Evolutionary conservation across 2,329 filamentous ascomycete genomes (phyloP).

Genomic region (Aureobasidium sp.): DNA sequence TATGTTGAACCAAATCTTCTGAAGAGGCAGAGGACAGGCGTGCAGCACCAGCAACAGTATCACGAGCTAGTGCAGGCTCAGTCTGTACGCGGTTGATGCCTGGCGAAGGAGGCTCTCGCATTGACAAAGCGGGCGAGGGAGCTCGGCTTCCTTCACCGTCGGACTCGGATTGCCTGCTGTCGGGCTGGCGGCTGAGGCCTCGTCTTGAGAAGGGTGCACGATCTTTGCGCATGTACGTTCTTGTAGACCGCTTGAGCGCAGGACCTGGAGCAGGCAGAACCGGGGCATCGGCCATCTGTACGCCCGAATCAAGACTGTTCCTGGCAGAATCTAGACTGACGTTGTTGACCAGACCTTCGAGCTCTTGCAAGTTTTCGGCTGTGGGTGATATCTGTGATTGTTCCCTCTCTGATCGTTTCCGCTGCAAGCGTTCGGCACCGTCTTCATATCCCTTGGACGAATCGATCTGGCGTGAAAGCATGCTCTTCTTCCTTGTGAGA

Average conservation of each 20-base stretch:
- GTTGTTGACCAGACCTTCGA: constrained; percentile 79
- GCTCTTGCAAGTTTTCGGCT: constrained; percentile 51
- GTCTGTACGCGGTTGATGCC: constrained; percentile 59
- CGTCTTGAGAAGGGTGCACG: constrained; percentile 68
- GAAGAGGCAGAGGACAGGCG: constrained; percentile 22
- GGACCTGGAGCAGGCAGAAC: constrained; percentile 72
- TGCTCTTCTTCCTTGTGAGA: constrained; percentile 83
- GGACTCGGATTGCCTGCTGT: constrained; percentile 42
- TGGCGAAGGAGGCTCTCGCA: constrained; percentile 43
- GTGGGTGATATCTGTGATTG: constrained; percentile 37
- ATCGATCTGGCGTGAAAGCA: constrained; percentile 88
- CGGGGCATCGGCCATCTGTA: constrained; percentile 44
- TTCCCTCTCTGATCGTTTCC: constrained; percentile 54
- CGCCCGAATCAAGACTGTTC: constrained; percentile 35
- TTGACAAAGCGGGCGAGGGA: constrained; percentile 37
- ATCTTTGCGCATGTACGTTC: constrained; percentile 45
- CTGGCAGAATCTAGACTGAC: constrained; percentile 50
- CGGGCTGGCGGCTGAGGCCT: constrained; percentile 54
- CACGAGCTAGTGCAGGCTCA: constrained; percentile 48
- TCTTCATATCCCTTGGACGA: constrained; percentile 70
- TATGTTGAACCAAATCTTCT: constrained; percentile 22
- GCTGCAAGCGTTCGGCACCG: constrained; percentile 71
- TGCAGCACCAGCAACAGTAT: constrained; percentile 25
- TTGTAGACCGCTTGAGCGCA: constrained; percentile 79
- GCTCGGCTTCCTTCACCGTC: constrained; percentile 35